Evolutionary conservation across 179 eudicot genomes (phyloP).

Genomic region (Heliamphora pulchella): DNA sequence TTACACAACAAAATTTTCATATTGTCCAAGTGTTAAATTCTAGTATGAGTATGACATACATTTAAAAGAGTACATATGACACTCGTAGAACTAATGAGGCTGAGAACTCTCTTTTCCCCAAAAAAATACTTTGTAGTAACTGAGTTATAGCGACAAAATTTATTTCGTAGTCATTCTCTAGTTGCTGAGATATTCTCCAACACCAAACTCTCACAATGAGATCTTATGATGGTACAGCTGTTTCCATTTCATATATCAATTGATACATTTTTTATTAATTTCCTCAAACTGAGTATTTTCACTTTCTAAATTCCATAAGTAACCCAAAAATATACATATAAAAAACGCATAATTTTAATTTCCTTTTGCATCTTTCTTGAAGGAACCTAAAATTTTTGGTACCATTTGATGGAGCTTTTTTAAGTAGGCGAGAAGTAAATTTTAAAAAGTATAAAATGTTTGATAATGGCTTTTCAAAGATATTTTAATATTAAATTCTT

Average conservation of each 20-base stretch:
- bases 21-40: no score
- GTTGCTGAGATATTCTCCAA: not conserved
- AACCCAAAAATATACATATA: not conserved
- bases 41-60: no score
- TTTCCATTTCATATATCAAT: not conserved
- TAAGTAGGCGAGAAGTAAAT: no score
- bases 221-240: not conserved
- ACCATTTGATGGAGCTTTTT: not conserved
- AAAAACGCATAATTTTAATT: not conserved
- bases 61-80: no score
- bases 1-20: no score
- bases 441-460: no score
- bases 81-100: no score
- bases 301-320: not conserved
- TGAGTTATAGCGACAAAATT: not conserved
- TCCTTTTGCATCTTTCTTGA: not conserved
- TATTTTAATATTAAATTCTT: no score
- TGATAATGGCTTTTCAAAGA: no score
- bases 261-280: not conserved
- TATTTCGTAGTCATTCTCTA: not conserved
- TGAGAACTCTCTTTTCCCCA: not conserved
- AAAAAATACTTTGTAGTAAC: not conserved
- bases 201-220: not conserved
- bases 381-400: not conserved
- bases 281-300: not conserved